Evolutionary conservation across 208 protist species (phyloP).

Genomic region (Acanthamoeba polyphaga): DNA sequence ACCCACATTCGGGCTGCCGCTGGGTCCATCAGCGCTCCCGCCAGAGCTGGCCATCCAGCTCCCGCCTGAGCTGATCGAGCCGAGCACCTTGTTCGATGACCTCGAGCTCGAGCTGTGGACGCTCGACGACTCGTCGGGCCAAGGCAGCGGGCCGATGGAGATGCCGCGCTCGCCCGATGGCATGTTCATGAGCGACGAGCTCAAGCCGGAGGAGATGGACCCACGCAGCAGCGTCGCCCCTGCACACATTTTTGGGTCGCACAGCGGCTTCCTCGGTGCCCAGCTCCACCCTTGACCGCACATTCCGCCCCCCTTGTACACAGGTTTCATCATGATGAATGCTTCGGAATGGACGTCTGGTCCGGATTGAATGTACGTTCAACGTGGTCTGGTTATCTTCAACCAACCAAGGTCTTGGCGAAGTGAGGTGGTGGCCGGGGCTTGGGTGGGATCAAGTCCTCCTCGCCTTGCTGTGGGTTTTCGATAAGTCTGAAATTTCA

Average conservation of each 20-base stretch:
- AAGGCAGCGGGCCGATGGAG: not conserved
- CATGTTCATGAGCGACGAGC: conserved; percentile 14
- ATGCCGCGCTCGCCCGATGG: not conserved
- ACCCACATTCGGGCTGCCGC: not conserved
- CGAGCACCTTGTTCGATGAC: not conserved
- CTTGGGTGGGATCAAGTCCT: no score
- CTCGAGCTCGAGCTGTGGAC: not conserved
- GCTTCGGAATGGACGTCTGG: no score
- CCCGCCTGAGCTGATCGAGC: not conserved
- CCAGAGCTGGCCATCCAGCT: no score
- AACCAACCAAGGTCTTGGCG: no score
- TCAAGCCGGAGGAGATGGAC: not conserved
- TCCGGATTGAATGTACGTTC: no score
- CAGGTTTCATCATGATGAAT: no score
- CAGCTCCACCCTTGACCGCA: not conserved
- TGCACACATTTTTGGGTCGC: not conserved
- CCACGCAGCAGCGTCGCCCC: not conserved
- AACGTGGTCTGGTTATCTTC: no score
- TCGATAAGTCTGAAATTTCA: no score
- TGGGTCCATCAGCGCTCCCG: not conserved
- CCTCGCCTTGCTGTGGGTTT: no score
- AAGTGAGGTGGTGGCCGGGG: no score
- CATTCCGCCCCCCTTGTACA: no score
- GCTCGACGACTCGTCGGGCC: not conserved
- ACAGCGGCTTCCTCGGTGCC: not conserved